Evolutionary conservation across 352 stramenopile genomes (phyloP), one percentile per base, ranked within the genome.

Genomic region (Peronosclerospora sorghi): DNA sequence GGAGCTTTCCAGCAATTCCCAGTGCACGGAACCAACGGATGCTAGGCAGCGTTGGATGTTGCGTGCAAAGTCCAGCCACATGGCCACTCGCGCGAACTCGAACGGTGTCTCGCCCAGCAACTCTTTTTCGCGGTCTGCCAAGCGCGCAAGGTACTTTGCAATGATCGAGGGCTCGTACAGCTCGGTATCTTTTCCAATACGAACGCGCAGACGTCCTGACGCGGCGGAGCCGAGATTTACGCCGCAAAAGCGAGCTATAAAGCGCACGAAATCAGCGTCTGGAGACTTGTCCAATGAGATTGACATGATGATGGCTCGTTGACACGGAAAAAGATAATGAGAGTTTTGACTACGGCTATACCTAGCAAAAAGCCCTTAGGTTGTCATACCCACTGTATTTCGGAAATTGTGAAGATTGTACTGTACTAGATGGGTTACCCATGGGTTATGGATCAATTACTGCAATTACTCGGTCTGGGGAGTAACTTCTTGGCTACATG

Each of bases 281-380:
- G 56, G 42, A 17, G 71, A 86, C 69, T 86, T 64, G 66, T 91
- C 72, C 32, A 91, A 67, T 48, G 75, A 85, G 26, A 91, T 66
- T 52, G 79, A 84, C 79, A 91, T 91, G 92, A 26, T 26, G 21
- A n/a, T n/a, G n/a, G n/a, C n/a, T n/a, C n/a, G n/a, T n/a, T n/a
- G n/a, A n/a, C n/a, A n/a, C n/a, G n/a, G n/a, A n/a, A n/a, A n/a
- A n/a, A n/a, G n/a, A n/a, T n/a, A n/a, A n/a, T n/a, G n/a, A n/a
- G n/a, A n/a, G n/a, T n/a, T n/a, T n/a, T n/a, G n/a, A n/a, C n/a
- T n/a, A n/a, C n/a, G n/a, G n/a, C n/a, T n/a, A n/a, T n/a, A n/a
- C n/a, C n/a, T n/a, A n/a, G n/a, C n/a, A n/a, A n/a, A n/a, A n/a
- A n/a, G n/a, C n/a, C n/a, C n/a, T n/a, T n/a, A n/a, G n/a, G n/a